Evolutionary conservation across 2,329 filamentous ascomycete species (phyloP).

Genomic region (Ascocoryne sarcoides): DNA sequence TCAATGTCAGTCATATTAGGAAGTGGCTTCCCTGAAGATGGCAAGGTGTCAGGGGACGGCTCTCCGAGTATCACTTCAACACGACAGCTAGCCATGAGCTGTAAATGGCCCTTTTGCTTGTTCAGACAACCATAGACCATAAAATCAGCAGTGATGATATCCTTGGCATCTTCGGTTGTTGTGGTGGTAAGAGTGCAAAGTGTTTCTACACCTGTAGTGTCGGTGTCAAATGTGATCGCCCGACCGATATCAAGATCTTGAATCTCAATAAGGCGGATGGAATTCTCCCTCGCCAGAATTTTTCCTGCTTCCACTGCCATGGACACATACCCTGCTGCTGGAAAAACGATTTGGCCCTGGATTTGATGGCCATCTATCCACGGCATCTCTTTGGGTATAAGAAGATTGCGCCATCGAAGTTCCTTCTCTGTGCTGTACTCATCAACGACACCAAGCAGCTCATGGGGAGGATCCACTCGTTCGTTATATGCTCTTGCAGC

Average conservation of each 20-base stretch:
- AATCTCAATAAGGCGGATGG: slow-evolving; percentile 20
- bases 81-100: neutral
- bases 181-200: slow-evolving; percentile 7
- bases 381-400: slow-evolving; percentile 27
- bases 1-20: neutral
- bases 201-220: slow-evolving; percentile 11
- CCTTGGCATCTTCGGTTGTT: neutral
- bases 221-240: slow-evolving; percentile 14
- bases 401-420: slow-evolving; percentile 9
- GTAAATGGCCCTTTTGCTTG: neutral
- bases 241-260: slow-evolving; percentile 11
- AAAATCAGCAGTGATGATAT: neutral
- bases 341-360: slow-evolving; percentile 30
- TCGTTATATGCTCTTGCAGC: neutral
- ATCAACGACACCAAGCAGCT: slow-evolving; percentile 10
- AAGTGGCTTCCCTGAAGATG: no score
- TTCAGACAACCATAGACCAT: neutral
- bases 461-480: slow-evolving; percentile 1
- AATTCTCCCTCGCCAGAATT: neutral
- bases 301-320: slow-evolving; percentile 37
- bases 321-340: slow-evolving; percentile 38
- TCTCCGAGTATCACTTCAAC: slow-evolving; percentile 3
- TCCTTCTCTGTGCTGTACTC: slow-evolving; percentile 9
- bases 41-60: no score
- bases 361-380: slow-evolving; percentile 41